These are phyloP conservation scores for Mycena sanguinolenta DNA, from an alignment of 768 basidiomycete species.

Conservation along the genomic window DNA sequence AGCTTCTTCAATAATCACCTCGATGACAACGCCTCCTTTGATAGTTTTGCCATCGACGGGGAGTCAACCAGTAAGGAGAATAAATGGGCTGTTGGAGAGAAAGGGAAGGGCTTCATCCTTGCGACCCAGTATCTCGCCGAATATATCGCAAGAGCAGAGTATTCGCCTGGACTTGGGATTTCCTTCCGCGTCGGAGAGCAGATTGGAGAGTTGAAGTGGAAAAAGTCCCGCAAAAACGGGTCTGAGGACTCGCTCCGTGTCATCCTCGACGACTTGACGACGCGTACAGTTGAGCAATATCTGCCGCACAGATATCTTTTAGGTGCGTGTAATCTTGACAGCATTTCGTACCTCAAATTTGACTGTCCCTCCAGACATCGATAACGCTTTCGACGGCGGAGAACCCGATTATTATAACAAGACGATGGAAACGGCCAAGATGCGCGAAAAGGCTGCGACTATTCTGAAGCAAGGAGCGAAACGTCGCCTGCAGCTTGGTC, in stretches of 20 bases:
- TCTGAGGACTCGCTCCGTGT: conserved; percentile 12
- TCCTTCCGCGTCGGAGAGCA: conserved; percentile 29
- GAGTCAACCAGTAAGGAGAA: conserved; percentile 20
- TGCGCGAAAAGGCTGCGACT: background rate
- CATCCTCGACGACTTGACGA: conserved; percentile 19
- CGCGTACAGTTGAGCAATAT: conserved; percentile 7
- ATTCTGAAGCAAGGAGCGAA: background rate
- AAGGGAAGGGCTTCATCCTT: conserved; percentile 26
- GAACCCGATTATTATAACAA: background rate
- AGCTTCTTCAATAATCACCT: conserved; percentile 28
- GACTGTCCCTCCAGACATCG: conserved; percentile 1
- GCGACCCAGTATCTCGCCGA: conserved; percentile 21
- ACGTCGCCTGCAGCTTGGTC: background rate
- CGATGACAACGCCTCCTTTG: conserved; percentile 9
- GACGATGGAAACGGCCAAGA: conserved; percentile 10
- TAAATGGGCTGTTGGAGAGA: conserved; percentile 22
- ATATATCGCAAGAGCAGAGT: background rate
- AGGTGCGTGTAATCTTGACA: background rate
- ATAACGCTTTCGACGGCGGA: conserved; percentile 12
- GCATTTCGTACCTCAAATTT: background rate
- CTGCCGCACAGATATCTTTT: background rate
- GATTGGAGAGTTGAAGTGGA: conserved; percentile 23
- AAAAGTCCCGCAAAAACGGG: conserved; percentile 6
- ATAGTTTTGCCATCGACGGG: conserved; percentile 20
- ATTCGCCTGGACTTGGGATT: background rate